Conservation (phyloP, 2,329 filamentous ascomycete genomes). For the Neocatenulostroma microsporum region DNA sequence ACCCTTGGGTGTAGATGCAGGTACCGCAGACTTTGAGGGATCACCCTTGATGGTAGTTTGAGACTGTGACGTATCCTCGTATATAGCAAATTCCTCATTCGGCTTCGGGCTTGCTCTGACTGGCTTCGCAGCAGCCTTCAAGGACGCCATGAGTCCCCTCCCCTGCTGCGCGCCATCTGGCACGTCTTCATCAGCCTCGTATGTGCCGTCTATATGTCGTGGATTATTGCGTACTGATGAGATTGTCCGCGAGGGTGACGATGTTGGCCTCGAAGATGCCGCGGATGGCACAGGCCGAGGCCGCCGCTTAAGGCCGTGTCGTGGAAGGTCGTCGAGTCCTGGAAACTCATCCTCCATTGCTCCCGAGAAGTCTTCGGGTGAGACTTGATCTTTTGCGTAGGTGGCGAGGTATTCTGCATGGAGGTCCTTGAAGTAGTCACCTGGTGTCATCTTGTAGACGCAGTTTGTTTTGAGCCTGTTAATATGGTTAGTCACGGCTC, state of each 20-base stretch:
- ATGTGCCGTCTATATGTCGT: no score
- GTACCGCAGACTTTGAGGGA: no score
- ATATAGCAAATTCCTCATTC: no score
- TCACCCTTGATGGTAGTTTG: no score
- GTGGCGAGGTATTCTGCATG: neutral
- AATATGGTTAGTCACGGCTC: neutral
- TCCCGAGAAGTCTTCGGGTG: neutral
- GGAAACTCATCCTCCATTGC: neutral
- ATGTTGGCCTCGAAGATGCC: no score
- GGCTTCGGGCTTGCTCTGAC: no score
- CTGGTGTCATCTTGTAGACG: neutral
- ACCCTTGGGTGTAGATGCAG: no score
- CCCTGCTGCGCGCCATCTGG: neutral
- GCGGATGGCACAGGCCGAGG: no score
- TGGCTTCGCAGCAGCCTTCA: no score
- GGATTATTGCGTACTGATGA: neutral
- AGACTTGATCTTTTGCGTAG: neutral
- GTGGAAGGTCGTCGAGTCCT: neutral
- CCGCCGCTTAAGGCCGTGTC: neutral
- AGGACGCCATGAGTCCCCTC: no score
- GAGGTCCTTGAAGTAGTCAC: neutral
- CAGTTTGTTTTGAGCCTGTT: neutral
- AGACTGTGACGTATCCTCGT: no score
- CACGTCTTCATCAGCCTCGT: conserved; percentile 1
- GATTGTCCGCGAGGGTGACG: no score